These are phyloP conservation scores for Domatiomyces globalis DNA, from an alignment of 2,329 filamentous ascomycete genomes.

Conservation along the genomic window DNA sequence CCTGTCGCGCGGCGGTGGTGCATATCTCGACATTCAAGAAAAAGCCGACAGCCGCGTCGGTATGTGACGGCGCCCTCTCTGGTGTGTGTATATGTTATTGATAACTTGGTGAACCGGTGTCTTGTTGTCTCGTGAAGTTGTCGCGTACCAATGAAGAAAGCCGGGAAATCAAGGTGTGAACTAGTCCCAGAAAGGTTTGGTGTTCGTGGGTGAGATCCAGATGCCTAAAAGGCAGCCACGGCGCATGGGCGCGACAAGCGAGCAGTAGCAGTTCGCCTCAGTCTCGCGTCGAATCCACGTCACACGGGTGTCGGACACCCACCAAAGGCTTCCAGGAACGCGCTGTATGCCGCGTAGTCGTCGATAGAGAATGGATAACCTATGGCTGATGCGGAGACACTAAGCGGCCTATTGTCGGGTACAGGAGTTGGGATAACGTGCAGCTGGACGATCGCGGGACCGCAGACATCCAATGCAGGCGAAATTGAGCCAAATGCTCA, in stretches of 20 bases:
- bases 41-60: background rate
- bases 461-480: background rate
- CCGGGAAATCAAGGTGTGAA: background rate
- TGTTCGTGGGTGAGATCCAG: background rate
- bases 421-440: background rate
- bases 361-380: background rate
- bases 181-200: background rate
- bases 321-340: background rate
- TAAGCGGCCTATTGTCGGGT: background rate
- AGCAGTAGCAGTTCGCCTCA: background rate
- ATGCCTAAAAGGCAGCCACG: background rate
- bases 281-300: background rate
- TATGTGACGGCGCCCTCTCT: background rate
- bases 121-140: background rate
- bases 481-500: background rate
- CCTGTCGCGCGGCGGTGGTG: constrained; percentile 52
- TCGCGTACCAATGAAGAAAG: background rate
- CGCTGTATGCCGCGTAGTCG: background rate
- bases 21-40: constrained; percentile 23
- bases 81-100: background rate
- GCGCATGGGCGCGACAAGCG: background rate
- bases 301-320: background rate
- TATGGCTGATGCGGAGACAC: background rate
- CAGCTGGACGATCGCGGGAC: background rate
- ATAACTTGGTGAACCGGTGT: background rate